Base-by-base conservation (phyloP, 164 flowering plant genomes). In the Annona cherimola region DNA sequence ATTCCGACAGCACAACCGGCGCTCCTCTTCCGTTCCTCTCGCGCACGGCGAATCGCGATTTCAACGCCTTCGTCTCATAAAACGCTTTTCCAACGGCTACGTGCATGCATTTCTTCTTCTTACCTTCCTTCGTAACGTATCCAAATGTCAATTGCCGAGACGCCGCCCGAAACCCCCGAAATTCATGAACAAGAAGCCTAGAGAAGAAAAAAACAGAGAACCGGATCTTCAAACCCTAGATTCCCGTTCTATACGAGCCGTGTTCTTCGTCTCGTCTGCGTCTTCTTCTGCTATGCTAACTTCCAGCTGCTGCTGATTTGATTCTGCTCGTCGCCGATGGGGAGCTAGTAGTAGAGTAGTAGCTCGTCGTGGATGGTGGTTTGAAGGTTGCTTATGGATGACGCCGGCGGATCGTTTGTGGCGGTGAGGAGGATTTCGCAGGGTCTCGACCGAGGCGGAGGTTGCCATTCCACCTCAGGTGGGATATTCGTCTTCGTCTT, bases 341-440 rank as follows among this genome's bases (percentile, higher is more conserved):
- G 35, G 35, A 26, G 35, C 35, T 26, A 26, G 35, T 26, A 26
- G 35, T 26, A 26, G 35, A 26, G 35, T 26, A 26, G 35, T 26
- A 26, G 35, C 35, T 26, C 35, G 35, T 18, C 12, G 46, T 41
- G 12, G 26, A 43, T 66, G 59, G 26, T 7, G 42, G 40, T 43
- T 43, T 61, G 26, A 26, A 42, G 41, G 74, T 63, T 16, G 67
- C 42, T 44, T 19, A 74, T 74, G 76, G 76, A 74, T 41, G 76
- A 74, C 6, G 66, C 44, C 44, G 76, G 61, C 6, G 76, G 71
- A 8, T 74, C 71, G 68, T 74, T 74, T 46, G 76, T 74, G 16
- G 76, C 76, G 41, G 76, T 74, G 76, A 74, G 76, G 71, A 74
- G 76, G 76, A 62, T 74, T 62, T 68, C 76, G 19, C 76, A 68